Evolutionary conservation across 306 rosid genomes (phyloP).

Genomic region (Purshia tridentata): DNA sequence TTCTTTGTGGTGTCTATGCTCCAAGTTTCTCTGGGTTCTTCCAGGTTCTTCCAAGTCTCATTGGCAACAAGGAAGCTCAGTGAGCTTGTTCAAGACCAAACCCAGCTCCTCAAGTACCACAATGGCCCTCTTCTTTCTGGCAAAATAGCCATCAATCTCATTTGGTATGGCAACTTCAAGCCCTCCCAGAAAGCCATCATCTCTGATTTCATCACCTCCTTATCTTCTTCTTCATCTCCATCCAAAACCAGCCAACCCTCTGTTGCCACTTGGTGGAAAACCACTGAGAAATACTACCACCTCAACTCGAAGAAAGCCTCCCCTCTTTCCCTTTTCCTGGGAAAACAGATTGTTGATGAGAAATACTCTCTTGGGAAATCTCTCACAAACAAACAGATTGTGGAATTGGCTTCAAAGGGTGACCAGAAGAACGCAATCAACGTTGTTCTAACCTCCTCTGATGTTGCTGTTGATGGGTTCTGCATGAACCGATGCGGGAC

Average conservation of each 20-base stretch:
- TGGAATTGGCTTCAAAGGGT: constrained; percentile 45
- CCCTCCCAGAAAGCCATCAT: constrained; percentile 49
- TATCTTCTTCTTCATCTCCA: constrained; percentile 29
- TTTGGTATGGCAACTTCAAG: constrained; percentile 59
- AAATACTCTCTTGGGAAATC: constrained; percentile 47
- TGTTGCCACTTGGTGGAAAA: constrained; percentile 63
- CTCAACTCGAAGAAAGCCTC: constrained; percentile 25
- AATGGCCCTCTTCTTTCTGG: constrained; percentile 60
- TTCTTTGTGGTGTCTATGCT: constrained; percentile 26
- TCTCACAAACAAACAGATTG: constrained; percentile 40
- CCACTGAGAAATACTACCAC: constrained; percentile 40
- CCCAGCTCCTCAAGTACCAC: constrained; percentile 51
- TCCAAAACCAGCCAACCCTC: constrained; percentile 36
- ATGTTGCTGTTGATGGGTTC: constrained; percentile 37
- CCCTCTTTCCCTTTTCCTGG: constrained; percentile 31
- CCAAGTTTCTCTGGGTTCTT: not conserved
- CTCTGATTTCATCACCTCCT: constrained; percentile 51
- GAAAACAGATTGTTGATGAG: constrained; percentile 42
- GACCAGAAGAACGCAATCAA: constrained; percentile 43
- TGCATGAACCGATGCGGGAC: constrained; percentile 38
- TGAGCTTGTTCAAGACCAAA: constrained; percentile 15
- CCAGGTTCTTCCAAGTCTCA: constrained; percentile 17
- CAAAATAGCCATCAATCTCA: constrained; percentile 52
- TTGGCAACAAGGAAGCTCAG: constrained; percentile 26
- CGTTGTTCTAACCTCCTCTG: constrained; percentile 47